These are phyloP conservation scores for Xylariaceae sp. DNA, from an alignment of 2,329 filamentous ascomycete genomes.

Conservation along the genomic window DNA sequence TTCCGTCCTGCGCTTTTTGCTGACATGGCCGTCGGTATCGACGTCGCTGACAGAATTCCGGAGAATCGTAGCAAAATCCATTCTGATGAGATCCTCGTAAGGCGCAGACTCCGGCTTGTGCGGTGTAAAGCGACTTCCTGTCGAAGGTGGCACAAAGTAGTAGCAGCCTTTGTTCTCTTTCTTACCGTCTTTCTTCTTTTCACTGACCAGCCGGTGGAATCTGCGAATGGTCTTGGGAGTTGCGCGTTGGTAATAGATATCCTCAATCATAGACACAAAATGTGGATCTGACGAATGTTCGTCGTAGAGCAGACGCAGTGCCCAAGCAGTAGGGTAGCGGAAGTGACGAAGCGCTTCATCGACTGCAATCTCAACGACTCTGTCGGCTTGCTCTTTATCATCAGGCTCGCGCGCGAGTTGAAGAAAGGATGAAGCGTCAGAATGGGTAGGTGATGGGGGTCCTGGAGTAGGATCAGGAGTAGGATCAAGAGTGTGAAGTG, in stretches of 20 bases:
- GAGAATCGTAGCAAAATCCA: constrained; percentile 44
- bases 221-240: constrained; percentile 56
- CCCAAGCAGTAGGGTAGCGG: constrained; percentile 67
- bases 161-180: constrained; percentile 57
- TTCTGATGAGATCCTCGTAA: constrained; percentile 53
- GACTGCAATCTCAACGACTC: constrained; percentile 62
- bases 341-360: constrained; percentile 61
- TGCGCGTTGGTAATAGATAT: constrained; percentile 64
- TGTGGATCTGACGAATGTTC: constrained; percentile 57
- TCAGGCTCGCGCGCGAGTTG: constrained; percentile 31
- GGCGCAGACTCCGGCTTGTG: constrained; percentile 56
- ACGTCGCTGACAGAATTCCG: constrained; percentile 18
- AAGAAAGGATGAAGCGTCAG: constrained; percentile 9
- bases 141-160: constrained; percentile 59
- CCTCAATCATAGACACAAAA: constrained; percentile 63
- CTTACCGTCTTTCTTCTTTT: constrained; percentile 63
- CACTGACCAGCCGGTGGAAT: constrained; percentile 57
- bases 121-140: constrained; percentile 49
- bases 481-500: constrained; percentile 3
- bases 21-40: constrained; percentile 37
- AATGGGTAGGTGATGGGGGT: constrained; percentile 22
- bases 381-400: constrained; percentile 55
- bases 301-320: constrained; percentile 65
- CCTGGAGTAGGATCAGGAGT: constrained; percentile 12
- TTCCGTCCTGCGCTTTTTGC: constrained; percentile 40